These are phyloP conservation scores for Pseudomonodictys pantanalensis DNA, from an alignment of 495 filamentous ascomycete genomes.

Conservation along the genomic window DNA sequence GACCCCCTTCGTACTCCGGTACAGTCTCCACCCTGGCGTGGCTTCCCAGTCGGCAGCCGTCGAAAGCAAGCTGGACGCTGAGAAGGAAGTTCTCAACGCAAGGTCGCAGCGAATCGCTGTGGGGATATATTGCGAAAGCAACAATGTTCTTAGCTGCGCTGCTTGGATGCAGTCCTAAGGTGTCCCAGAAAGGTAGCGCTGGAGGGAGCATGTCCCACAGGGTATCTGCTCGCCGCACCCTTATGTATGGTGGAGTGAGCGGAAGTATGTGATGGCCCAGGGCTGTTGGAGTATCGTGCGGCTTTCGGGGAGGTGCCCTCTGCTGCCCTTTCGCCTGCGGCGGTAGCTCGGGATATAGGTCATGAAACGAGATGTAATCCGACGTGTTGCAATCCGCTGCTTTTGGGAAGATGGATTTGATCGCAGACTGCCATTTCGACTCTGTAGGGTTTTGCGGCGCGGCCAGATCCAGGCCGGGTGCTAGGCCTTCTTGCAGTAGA, in stretches of 20 bases:
- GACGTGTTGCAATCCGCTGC: conserved; percentile 21
- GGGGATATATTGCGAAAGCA: conserved; percentile 76
- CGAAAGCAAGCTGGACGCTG: conserved; percentile 69
- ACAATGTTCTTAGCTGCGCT: conserved; percentile 76
- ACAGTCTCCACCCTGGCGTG: conserved; percentile 58
- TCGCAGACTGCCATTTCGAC: not conserved
- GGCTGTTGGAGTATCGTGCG: conserved; percentile 13
- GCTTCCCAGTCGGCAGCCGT: conserved; percentile 72
- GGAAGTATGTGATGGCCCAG: conserved; percentile 37
- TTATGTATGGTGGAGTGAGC: conserved; percentile 64
- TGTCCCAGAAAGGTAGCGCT: conserved; percentile 86
- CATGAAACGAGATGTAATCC: conserved; percentile 14
- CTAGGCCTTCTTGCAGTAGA: conserved; percentile 14
- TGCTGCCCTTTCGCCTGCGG: conserved; percentile 26
- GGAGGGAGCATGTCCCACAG: conserved; percentile 75
- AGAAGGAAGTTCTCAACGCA: conserved; percentile 68
- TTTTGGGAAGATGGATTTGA: conserved; percentile 24
- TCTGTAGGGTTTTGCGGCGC: not conserved
- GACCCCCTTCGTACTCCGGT: conserved; percentile 54
- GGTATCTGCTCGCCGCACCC: conserved; percentile 71
- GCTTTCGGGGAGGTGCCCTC: conserved; percentile 20
- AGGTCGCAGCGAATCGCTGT: conserved; percentile 53
- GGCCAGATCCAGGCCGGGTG: not conserved
- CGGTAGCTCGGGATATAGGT: conserved; percentile 25
- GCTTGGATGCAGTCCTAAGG: conserved; percentile 74